Evolutionary conservation across 2,329 filamentous ascomycete genomes (phyloP).

Genomic region (Talaromyces sp.): DNA sequence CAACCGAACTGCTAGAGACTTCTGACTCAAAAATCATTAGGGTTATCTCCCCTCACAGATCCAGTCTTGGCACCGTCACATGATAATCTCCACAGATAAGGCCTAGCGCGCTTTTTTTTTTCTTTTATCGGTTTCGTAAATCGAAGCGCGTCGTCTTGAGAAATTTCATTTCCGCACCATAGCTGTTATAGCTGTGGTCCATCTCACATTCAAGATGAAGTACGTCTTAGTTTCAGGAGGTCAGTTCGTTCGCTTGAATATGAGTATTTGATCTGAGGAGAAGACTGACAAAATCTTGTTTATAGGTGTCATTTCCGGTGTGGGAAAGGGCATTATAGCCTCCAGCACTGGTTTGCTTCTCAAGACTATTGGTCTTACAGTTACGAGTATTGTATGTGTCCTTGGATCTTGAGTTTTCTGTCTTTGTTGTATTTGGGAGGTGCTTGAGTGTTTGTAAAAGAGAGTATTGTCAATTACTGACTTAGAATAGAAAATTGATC

Average conservation of each 20-base stretch:
- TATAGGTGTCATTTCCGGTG: conserved; percentile 38
- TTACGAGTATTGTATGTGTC: conserved; percentile 12
- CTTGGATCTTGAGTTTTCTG: neutral
- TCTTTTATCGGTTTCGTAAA: neutral
- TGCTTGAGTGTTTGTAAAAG: no score
- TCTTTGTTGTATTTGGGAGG: neutral
- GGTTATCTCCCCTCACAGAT: neutral
- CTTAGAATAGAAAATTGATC: conserved; percentile 62
- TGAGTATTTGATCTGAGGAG: no score
- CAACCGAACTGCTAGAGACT: neutral
- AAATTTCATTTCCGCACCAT: neutral
- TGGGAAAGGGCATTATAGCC: conserved; percentile 59
- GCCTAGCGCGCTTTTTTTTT: conserved; percentile 8
- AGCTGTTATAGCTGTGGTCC: conserved; percentile 10
- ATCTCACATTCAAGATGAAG: conserved; percentile 53
- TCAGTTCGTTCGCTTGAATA: neutral
- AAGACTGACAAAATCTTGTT: neutral
- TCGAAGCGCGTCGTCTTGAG: neutral
- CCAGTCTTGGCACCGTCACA: conserved; percentile 2
- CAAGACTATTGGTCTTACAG: conserved; percentile 72
- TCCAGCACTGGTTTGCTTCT: conserved; percentile 70
- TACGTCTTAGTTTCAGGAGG: conserved; percentile 72
- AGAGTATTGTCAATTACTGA: conserved; percentile 9
- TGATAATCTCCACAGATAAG: conserved; percentile 12
- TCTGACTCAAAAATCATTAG: neutral